Percentiles rank a stretch among this genome's conserved stretches.
Evolutionary conservation across 116 monocot genomes (phyloP).

Genomic region (Zostera marina): DNA sequence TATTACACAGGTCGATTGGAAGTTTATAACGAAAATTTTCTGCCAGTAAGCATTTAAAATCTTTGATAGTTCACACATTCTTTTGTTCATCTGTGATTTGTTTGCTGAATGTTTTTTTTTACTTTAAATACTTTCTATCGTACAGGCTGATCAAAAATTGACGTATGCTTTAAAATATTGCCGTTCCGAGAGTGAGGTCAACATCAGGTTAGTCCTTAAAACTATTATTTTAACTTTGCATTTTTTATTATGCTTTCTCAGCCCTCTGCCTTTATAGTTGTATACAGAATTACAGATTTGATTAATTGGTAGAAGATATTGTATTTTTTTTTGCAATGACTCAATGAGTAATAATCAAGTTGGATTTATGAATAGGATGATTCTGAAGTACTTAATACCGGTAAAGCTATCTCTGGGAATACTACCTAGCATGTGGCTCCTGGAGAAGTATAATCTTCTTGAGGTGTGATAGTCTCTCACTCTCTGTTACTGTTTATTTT

Average conservation of each 20-base stretch:
- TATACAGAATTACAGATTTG: too few relatives aligned
- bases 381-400: constrained; percentile 86
- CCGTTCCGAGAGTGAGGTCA: constrained; percentile 6
- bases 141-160: constrained; percentile 22
- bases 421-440: constrained; percentile 50
- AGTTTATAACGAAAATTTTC: constrained; percentile 85
- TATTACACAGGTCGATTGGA: constrained; percentile 93
- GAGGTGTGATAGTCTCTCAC: constrained; percentile 35
- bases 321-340: background rate
- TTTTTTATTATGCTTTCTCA: background rate
- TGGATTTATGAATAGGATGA: constrained; percentile 39
- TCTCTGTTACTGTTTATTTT: background rate
- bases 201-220: constrained; percentile 15
- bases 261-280: background rate
- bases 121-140: background rate
- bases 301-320: background rate
- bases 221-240: background rate
- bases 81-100: background rate
- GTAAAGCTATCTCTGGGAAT: constrained; percentile 92
- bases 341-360: background rate
- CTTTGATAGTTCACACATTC: too few relatives aligned
- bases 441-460: constrained; percentile 57
- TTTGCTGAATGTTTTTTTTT: too few relatives aligned
- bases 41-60: constrained; percentile 35
- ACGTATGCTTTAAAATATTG: constrained; percentile 19